Percentiles rank a stretch among this genome's conserved stretches.
phyloP scores from a whole-genome alignment of 169 alveolate species.

The Babesia gibsoni region DNA sequence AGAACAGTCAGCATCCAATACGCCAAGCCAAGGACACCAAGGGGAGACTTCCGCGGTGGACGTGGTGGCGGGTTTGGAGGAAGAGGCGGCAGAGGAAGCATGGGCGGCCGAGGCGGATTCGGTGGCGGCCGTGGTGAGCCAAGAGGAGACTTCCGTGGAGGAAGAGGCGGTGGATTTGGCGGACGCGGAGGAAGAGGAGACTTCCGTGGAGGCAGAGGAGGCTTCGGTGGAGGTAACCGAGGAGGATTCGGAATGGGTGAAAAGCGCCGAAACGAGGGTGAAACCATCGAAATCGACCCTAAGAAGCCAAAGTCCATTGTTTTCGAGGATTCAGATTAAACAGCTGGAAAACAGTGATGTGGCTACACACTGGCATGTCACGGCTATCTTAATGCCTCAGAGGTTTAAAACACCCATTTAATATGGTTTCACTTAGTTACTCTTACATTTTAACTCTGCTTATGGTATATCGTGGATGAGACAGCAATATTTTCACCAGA shows the following conservation, averaged over 20 bases:
- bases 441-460: too few species aligned
- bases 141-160: neutral
- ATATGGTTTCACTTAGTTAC: too few species aligned
- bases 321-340: slow-evolving; percentile 56
- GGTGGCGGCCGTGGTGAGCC: slow-evolving; percentile 60
- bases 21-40: slow-evolving; percentile 72
- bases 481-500: too few species aligned
- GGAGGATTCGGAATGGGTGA: neutral
- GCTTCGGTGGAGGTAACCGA: slow-evolving; percentile 30
- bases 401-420: too few species aligned
- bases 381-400: too few species aligned
- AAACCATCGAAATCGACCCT: slow-evolving; percentile 25
- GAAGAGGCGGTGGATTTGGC: slow-evolving; percentile 59
- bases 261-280: slow-evolving; percentile 3
- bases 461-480: too few species aligned
- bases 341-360: too few species aligned
- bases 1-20: slow-evolving; percentile 75
- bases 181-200: slow-evolving; percentile 40
- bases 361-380: too few species aligned
- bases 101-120: slow-evolving; percentile 70
- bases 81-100: slow-evolving; percentile 74
- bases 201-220: slow-evolving; percentile 12
- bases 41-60: slow-evolving; percentile 66
- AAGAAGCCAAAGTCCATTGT: slow-evolving; percentile 59
- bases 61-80: slow-evolving; percentile 72